Evolutionary conservation across 176 grass and related monocot genomes (phyloP).

Genomic region (Paspalum vaginatum): DNA sequence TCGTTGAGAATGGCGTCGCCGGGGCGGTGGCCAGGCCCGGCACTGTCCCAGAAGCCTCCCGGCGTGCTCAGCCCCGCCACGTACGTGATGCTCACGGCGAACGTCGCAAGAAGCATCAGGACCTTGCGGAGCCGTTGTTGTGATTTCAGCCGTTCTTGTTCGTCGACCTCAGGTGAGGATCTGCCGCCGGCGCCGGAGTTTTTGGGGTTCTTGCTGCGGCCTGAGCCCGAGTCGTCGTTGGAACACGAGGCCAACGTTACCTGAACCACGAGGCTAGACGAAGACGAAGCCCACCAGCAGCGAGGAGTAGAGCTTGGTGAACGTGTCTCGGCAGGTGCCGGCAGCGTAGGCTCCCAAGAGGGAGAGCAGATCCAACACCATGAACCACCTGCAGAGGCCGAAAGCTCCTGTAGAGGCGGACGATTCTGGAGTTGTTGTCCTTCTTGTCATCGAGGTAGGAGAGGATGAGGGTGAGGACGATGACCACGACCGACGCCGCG

Average conservation of each 20-base stretch:
- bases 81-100: conserved; percentile 32
- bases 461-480: neutral
- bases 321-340: neutral
- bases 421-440: neutral
- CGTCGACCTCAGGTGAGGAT: neutral
- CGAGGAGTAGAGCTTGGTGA: neutral
- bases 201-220: too few species aligned
- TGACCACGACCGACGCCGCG: neutral
- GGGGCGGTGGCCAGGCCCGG: neutral
- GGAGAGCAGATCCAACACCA: neutral
- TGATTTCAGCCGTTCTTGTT: neutral
- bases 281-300: neutral
- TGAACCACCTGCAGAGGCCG: neutral
- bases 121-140: conserved; percentile 11
- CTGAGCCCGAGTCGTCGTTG: neutral
- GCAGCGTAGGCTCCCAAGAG: neutral
- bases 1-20: neutral
- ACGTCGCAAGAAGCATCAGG: conserved; percentile 13
- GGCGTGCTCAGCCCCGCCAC: conserved; percentile 24
- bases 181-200: too few species aligned
- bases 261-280: neutral
- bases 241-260: neutral
- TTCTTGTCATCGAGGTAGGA: neutral
- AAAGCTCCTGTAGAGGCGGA: neutral
- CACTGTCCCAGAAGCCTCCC: neutral